Conservation (phyloP, 495 filamentous ascomycete genomes). For the Terfezia boudieri region DNA sequence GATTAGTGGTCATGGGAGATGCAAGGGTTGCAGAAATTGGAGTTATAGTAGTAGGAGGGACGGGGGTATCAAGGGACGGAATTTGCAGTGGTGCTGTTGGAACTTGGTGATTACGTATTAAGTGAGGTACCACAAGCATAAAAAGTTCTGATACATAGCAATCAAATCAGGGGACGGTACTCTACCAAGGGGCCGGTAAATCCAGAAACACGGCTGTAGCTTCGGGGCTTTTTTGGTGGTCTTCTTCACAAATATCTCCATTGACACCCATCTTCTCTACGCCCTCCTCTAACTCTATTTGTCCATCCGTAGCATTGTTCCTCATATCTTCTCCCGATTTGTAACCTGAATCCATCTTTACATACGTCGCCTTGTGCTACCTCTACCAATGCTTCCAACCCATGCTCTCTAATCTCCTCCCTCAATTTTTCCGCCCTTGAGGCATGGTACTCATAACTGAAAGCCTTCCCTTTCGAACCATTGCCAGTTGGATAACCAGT, state of each 20-base stretch:
- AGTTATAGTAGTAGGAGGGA: neutral
- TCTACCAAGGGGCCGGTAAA: slow-evolving; percentile 62
- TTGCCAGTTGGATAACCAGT: slow-evolving; percentile 34
- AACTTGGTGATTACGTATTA: slow-evolving; percentile 32
- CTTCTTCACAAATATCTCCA: neutral
- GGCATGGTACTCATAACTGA: slow-evolving; percentile 82
- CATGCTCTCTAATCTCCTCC: slow-evolving; percentile 53
- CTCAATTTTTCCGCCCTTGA: slow-evolving; percentile 48
- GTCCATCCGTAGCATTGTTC: neutral
- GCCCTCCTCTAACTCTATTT: slow-evolving; percentile 5
- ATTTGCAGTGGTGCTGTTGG: neutral
- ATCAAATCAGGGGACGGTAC: neutral
- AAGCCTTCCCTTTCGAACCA: slow-evolving; percentile 46
- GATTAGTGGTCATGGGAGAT: neutral
- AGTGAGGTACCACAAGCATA: slow-evolving; percentile 56
- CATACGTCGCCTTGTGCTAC: slow-evolving; percentile 89
- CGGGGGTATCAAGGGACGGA: neutral
- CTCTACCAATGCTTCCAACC: slow-evolving; percentile 45
- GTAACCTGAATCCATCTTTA: slow-evolving; percentile 49
- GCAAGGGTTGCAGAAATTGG: neutral
- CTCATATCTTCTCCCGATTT: neutral
- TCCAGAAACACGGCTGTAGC: slow-evolving; percentile 80
- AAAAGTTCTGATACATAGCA: neutral
- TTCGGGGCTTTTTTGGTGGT: slow-evolving; percentile 32
- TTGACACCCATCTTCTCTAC: neutral